Percentiles rank a stretch among this genome's conserved stretches.
phyloP scores from a whole-genome alignment of 345 rosid species.

The Salix exigua region DNA sequence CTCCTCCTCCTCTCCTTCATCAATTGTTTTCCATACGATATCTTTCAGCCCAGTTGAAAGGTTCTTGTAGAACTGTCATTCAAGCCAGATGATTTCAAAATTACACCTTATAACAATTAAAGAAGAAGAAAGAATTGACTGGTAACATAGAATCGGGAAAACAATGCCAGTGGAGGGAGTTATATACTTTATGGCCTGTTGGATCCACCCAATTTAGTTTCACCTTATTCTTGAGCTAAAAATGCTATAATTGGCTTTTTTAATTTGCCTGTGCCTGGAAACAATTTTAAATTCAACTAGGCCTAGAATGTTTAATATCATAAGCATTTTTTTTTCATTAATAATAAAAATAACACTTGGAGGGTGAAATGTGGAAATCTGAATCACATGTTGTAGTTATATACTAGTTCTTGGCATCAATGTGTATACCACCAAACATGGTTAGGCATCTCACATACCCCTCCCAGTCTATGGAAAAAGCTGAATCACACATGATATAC shows the following conservation, averaged over 20 bases:
- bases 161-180: neutral
- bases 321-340: neutral
- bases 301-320: neutral
- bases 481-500: too few relatives aligned
- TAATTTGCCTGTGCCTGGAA: neutral
- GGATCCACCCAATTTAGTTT: neutral
- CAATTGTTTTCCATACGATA: conserved; percentile 82
- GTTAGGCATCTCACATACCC: neutral
- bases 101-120: neutral
- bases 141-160: neutral
- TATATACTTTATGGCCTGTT: neutral
- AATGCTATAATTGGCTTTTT: neutral
- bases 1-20: conserved; percentile 44
- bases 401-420: neutral
- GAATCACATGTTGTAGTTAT: neutral
- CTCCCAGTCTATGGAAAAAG: neutral
- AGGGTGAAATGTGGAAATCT: neutral
- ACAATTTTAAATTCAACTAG: neutral
- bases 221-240: neutral
- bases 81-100: neutral
- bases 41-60: conserved; percentile 87
- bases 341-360: neutral
- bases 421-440: neutral
- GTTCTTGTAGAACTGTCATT: conserved; percentile 73
- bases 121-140: neutral